Conservation (phyloP, 225 moss, liverwort and hornwort genomes). For the Pleurozium schreberi region DNA sequence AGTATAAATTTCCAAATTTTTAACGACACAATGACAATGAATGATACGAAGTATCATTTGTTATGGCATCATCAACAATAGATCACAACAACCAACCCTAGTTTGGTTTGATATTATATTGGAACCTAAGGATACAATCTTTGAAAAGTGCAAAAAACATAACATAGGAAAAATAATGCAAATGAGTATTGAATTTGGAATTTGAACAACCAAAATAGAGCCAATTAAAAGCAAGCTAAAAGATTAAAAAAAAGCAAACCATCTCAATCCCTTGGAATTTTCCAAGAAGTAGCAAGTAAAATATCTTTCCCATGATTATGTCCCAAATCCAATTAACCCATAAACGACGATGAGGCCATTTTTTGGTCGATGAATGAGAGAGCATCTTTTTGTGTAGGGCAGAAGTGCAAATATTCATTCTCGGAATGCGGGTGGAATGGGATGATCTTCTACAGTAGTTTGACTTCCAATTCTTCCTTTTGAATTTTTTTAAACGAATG, state of each 20-base stretch:
- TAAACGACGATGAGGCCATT: too few relatives aligned
- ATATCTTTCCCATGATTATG: background rate
- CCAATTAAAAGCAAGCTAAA: background rate
- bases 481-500: too few relatives aligned
- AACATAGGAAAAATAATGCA: too few relatives aligned
- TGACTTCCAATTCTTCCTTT: too few relatives aligned
- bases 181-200: background rate
- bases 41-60: background rate
- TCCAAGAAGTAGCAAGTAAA: background rate
- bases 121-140: too few relatives aligned
- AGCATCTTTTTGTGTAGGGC: too few relatives aligned
- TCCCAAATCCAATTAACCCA: background rate
- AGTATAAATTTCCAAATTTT: background rate
- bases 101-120: background rate
- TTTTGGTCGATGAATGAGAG: too few relatives aligned
- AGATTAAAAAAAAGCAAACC: background rate
- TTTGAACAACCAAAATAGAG: background rate
- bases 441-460: too few relatives aligned
- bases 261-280: background rate
- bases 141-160: fast-evolving
- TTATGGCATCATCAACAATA: background rate
- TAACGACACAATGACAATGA: fast-evolving
- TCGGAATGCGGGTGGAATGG: too few relatives aligned
- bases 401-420: too few relatives aligned
- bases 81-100: fast-evolving